Evolutionary conservation across 495 filamentous ascomycete genomes (phyloP), one percentile per base, ranked within the genome.

Genomic region (Staphylotrichum longicolle): DNA sequence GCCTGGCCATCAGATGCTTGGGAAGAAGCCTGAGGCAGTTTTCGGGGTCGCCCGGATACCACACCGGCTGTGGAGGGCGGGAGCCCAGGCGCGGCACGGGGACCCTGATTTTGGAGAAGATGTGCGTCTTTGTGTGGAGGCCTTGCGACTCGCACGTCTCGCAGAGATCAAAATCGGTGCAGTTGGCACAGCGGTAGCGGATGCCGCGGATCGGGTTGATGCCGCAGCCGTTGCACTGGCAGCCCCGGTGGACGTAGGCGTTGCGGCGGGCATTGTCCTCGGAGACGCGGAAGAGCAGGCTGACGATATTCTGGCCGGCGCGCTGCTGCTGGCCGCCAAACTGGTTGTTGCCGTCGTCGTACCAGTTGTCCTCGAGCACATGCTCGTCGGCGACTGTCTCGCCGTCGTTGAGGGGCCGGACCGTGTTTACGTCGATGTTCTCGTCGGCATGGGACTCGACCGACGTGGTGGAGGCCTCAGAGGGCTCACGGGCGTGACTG

Each of bases 231-330:
- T 97, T 95, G 74, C 94, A 99, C 39, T 84, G 87, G 54, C 95
- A 91, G n/a, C 95, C 92, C 3, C 94, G 88, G 70, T 99, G 94
- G 34, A 96, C 88, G 69, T 93, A 96, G 14, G 91, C 90, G 70
- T 95, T 92, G 53, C 87, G 81, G 51, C 83, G 81, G 4, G 90
- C 87, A 59, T 92, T 89, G 62, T 96, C 88, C 68, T 91, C 88
- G 0, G 88, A 90, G n/a, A 92, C 89, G 42, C 87, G 82, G 68
- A 89, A 92, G 4, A 91, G 79, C 2, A 92, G 71, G 54, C 82
- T 87, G 34, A 91, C 83, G 58, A 91, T 78, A 57, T 89, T 90
- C 66, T 89, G 87, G 46, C 87, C 86, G 59, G 85, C 85, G n/a
- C 86, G 79, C 42, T 80, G 81, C 46, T 84, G 81, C 50, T 56